Conservation (phyloP, 352 stramenopile species). For the Blastocystis sp. region DNA sequence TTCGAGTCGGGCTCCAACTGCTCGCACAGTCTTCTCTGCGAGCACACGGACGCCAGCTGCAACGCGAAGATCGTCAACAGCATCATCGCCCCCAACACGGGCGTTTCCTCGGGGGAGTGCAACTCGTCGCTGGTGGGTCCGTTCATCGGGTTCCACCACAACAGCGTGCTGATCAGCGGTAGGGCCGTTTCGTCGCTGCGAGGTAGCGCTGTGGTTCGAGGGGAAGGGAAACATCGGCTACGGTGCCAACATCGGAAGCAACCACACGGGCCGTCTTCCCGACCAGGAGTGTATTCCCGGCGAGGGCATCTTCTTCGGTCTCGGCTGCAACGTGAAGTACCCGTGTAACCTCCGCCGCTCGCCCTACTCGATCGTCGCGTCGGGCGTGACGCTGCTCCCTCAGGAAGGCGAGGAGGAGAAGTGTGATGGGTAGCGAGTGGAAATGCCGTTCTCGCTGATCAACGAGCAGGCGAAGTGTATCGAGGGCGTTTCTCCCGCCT, state of each 20-base stretch:
- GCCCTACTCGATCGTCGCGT: slow-evolving; percentile 84
- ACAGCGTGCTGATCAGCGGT: slow-evolving; percentile 73
- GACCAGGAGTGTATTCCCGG: slow-evolving; percentile 78
- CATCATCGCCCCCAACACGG: slow-evolving; percentile 73
- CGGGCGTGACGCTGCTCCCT: slow-evolving; percentile 76
- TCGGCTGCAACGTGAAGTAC: slow-evolving; percentile 83
- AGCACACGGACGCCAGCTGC: slow-evolving; percentile 69
- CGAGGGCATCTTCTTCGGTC: slow-evolving; percentile 86
- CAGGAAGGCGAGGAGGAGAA: slow-evolving; percentile 61
- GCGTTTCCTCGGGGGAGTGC: slow-evolving; percentile 75
- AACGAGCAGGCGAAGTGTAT: slow-evolving; percentile 63
- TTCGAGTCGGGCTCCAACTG: slow-evolving; percentile 69
- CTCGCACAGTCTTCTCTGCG: slow-evolving; percentile 68
- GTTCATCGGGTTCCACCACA: slow-evolving; percentile 85
- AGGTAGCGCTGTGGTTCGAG: slow-evolving; percentile 73
- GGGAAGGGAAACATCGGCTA: slow-evolving; percentile 83
- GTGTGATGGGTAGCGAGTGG: slow-evolving; percentile 63
- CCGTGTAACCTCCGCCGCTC: slow-evolving; percentile 78
- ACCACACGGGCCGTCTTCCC: slow-evolving; percentile 77
- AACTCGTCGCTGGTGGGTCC: slow-evolving; percentile 78
- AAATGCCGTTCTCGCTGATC: slow-evolving; percentile 70
- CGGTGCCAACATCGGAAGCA: slow-evolving; percentile 85
- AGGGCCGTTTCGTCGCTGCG: background rate
- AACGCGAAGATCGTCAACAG: slow-evolving; percentile 74
- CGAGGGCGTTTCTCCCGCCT: slow-evolving; percentile 27